Evolutionary conservation across 176 grass and related monocot species (phyloP).

Genomic region (Hordeum vulgare): DNA sequence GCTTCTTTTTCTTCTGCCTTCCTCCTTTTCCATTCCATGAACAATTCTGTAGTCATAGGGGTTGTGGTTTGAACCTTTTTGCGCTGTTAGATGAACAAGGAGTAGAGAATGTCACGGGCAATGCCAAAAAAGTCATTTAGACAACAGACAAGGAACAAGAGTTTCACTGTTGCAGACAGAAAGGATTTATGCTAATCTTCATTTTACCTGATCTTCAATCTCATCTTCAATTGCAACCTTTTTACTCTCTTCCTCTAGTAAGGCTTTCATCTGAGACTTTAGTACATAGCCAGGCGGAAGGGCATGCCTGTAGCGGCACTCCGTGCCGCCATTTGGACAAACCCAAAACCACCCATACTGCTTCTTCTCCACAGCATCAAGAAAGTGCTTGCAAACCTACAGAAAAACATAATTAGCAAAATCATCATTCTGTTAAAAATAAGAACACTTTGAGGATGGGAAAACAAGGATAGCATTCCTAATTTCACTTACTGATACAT

Average conservation of each 20-base stretch:
- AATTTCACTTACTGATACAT: neutral
- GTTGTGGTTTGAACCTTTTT: constrained; percentile 60
- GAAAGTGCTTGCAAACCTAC: constrained; percentile 93
- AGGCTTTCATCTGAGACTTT: constrained; percentile 99
- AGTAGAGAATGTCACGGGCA: constrained; percentile 13
- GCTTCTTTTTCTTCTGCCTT: constrained; percentile 88
- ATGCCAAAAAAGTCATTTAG: neutral
- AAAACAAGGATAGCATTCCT: neutral
- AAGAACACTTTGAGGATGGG: neutral
- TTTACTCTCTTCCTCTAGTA: constrained; percentile 92
- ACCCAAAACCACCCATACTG: constrained; percentile 99
- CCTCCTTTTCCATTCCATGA: constrained; percentile 94
- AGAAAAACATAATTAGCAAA: constrained; percentile 19
- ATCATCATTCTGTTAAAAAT: neutral
- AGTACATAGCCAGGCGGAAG: constrained; percentile 91
- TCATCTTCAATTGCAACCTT: constrained; percentile 93
- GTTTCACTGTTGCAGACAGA: neutral
- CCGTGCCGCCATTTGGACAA: constrained; percentile 90
- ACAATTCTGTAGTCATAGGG: constrained; percentile 78
- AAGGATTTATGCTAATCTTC: constrained; percentile 9
- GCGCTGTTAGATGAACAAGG: constrained; percentile 54
- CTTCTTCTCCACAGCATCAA: constrained; percentile 98
- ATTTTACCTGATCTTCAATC: constrained; percentile 85
- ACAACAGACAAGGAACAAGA: neutral
- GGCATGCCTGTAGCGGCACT: constrained; percentile 96